Base-by-base conservation (phyloP, 495 filamentous ascomycete genomes). In the Aspergillus homomorphus region DNA sequence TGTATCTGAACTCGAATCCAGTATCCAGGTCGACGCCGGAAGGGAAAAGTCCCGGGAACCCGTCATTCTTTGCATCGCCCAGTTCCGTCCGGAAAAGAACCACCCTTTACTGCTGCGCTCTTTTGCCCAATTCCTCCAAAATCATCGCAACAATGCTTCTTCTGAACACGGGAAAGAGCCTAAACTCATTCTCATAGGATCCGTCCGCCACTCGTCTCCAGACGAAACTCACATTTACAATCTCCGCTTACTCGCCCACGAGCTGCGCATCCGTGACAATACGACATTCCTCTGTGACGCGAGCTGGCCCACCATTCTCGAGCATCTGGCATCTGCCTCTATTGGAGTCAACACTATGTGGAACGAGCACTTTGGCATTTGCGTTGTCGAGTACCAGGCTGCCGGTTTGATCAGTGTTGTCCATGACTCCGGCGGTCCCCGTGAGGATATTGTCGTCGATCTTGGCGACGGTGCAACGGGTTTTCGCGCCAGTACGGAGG, bases 281-380 rank as follows among this genome's bases (percentile, higher is more conserved):
- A 90, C 95, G 28, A 83, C 90, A 53, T 98, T 98, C 73, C 80
- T 92, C 60, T 87, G 89, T 60, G 91, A 98, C 66, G 92, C 91
- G 4, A 82, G 86, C 42, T 98, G 92, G 92, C 84, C 87, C 6
- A 82, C 90, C 57, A 89, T 98, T 44, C 80, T 95, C 14, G 78
- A 85, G 21, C 90, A 90, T 83, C 78, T 98, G 46, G 74, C 82
- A 42, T 81, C 76, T 20, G 82, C 86, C 28, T 92, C 84, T 53
- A 80, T 98, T 22, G 94, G 94, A 38, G 90, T 94, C 3, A 98
- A 98, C 66, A 92, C 86, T 55, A 98, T 98, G 94, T 98, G 95
- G 94, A 98, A 96, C 67, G 94, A 98, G 74, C 94, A 98, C 73
- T 98, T 98, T 67, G 95, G 94, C 18, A 98, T 98, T 60, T 94